Base-by-base conservation (phyloP, 2,329 filamentous ascomycete genomes). In the Waltergamsia citrina region DNA sequence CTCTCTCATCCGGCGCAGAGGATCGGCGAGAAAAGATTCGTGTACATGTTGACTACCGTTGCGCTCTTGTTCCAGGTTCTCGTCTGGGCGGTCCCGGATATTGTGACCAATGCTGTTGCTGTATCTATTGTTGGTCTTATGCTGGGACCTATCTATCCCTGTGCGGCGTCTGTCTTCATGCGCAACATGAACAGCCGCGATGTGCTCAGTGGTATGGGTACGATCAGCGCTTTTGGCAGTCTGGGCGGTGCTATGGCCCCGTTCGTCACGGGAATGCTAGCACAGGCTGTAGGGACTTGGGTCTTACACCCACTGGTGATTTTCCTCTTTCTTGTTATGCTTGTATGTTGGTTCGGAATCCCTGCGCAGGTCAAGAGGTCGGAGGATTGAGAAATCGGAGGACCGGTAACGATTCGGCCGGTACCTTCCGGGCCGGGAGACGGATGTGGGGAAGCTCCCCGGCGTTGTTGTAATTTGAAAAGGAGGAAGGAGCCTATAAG, bases 141-240 rank as follows among this genome's bases (percentile, higher is more conserved):
- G 20, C 63, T 93, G 1, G 85, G 86, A 0, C 85, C 85, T 0
- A 69, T 93, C 5, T 93, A 87, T 48, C 84, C 85, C 0, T 87
- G 81, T 49, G 74, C 78, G 0, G 69, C 73, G 4, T 70, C 72
- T 1, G 64, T 84, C 6, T 78, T 85, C 43, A 68, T 78, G 35
- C 63, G 71, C 25, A 58, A 69, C 23, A 65, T 86, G 51, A 69
- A 67, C 12, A 60, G 71, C 12, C 59, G 67, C 25, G 63, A 84
- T 36, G 73, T 78, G 41, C 67, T 80, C 14, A 74, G 71, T 27
- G 71, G 74, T 2, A 67, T 85, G 43, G 71, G 78, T 3, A 73
- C 83, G 36, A 83, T 85, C 38, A 74, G 70, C 16, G 77, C 78
- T 4, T 81, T 80, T 45, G 81, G 79, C 0, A 81, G 73, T 45